These are phyloP conservation scores for Spergularia azorica DNA, from an alignment of 179 eudicot species.

Conservation along the genomic window DNA sequence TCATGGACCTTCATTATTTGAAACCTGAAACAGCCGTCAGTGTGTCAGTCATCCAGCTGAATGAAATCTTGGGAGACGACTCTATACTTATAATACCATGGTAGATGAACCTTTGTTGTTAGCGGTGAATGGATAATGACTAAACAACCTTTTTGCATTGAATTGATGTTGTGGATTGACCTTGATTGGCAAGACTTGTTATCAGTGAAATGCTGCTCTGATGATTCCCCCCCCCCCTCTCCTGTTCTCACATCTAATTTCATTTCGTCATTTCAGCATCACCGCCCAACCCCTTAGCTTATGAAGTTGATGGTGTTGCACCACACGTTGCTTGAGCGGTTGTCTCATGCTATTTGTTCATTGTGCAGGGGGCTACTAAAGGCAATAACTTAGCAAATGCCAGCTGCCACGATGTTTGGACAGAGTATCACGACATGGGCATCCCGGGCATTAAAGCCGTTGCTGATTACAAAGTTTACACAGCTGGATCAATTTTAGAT, in stretches of 20 bases:
- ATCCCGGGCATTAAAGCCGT: constrained; percentile 77
- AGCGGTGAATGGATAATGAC: background rate
- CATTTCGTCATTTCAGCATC: background rate
- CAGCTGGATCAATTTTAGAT: constrained; percentile 74
- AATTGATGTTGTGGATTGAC: background rate
- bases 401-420: constrained; percentile 85
- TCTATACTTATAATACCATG: background rate
- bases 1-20: background rate
- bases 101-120: background rate
- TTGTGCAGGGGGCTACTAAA: constrained; percentile 67
- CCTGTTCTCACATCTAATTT: too few species aligned
- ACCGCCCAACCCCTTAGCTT: background rate
- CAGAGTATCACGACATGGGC: constrained; percentile 95
- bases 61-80: background rate
- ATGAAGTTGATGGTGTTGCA: background rate
- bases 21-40: background rate
- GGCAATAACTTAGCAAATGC: constrained; percentile 72
- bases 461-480: constrained; percentile 77
- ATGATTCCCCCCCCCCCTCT: too few species aligned
- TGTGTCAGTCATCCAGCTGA: background rate
- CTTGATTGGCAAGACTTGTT: too few species aligned
- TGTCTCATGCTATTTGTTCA: constrained; percentile 5
- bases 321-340: background rate
- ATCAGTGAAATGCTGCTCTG: too few species aligned
- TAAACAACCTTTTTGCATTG: background rate